Evolutionary conservation across 345 rosid genomes (phyloP).

Genomic region (Jatropha curcas): DNA sequence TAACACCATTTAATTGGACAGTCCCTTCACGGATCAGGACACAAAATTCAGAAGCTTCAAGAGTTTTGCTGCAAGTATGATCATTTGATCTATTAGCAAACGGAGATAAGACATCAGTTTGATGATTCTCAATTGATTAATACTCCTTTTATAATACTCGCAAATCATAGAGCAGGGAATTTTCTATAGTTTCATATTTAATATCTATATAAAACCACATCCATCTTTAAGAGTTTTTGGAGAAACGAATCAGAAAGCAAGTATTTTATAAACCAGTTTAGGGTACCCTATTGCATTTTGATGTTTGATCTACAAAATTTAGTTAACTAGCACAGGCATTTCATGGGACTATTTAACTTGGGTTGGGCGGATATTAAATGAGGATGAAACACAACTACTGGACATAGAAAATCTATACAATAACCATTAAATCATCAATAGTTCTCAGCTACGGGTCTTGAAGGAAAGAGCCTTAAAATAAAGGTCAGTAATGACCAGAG

Average conservation of each 20-base stretch:
- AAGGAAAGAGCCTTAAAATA: conserved; percentile 79
- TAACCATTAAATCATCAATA: conserved; percentile 36
- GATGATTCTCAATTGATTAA: too few relatives aligned
- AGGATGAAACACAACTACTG: neutral
- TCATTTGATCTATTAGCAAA: too few relatives aligned
- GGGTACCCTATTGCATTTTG: neutral
- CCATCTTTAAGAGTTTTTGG: neutral
- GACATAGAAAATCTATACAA: neutral
- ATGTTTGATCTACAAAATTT: too few relatives aligned
- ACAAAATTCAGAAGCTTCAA: too few relatives aligned
- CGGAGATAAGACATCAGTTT: too few relatives aligned
- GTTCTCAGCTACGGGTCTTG: conserved; percentile 78
- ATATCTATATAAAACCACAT: conserved; percentile 17
- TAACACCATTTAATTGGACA: too few relatives aligned
- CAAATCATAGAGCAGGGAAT: conserved; percentile 58
- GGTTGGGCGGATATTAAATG: neutral
- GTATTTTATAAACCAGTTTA: too few relatives aligned
- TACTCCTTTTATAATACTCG: too few relatives aligned
- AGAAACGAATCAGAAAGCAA: neutral
- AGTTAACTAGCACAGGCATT: too few relatives aligned
- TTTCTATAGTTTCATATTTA: conserved; percentile 65
- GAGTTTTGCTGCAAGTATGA: too few relatives aligned
- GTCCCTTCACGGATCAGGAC: too few relatives aligned
- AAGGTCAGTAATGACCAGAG: conserved; percentile 84
- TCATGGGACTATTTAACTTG: neutral